Base-by-base conservation (phyloP, 2,329 filamentous ascomycete species). In the Fusarium sambucinum region DNA sequence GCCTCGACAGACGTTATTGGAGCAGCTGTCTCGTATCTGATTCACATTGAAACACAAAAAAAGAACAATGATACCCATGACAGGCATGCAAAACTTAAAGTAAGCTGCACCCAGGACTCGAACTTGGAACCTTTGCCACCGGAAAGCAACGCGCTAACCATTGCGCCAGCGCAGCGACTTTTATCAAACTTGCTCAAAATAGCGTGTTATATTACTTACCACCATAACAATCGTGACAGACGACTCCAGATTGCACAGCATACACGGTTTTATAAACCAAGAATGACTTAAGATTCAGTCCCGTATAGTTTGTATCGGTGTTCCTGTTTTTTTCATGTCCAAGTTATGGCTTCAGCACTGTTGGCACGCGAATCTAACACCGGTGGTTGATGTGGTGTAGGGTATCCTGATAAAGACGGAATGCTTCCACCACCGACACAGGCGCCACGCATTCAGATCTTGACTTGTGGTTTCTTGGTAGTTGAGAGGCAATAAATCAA, bases 71-170 rank as follows among this genome's bases (percentile, higher is more conserved):
- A 17, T 14, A 45, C 8, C 25, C 11, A 8, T n/a, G 4, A 5
- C 1, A 13, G 11, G 3, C 4, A 16, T 11, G 14, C 38, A 51
- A 16, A 47, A 30, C 32, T 40, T n/a, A 30, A 53, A 53, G 50
- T 25, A 5, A 53, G 50, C 50, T 48, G 41, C 35, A 42, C 70
- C 70, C 73, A 76, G 75, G 76, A 75, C 73, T 77, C 76, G 76
- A 77, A 77, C 76, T 76, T 76, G 71, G 68, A 78, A 51, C 74
- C 73, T 77, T 74, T 71, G 71, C 75, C 76, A 77, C 76, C 76
- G 74, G 76, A 77, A 76, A 76, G 74, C 72, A 73, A 76, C 72
- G 71, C 73, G 50, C 69, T 72, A 21, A 45, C 73, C 71, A 74
- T 75, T 75, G 66, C 55, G 72, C 68, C 46, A 75, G 25, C 29